Evolutionary conservation across 2,329 filamentous ascomycete species (phyloP).

Genomic region (Nakataea oryzae): DNA sequence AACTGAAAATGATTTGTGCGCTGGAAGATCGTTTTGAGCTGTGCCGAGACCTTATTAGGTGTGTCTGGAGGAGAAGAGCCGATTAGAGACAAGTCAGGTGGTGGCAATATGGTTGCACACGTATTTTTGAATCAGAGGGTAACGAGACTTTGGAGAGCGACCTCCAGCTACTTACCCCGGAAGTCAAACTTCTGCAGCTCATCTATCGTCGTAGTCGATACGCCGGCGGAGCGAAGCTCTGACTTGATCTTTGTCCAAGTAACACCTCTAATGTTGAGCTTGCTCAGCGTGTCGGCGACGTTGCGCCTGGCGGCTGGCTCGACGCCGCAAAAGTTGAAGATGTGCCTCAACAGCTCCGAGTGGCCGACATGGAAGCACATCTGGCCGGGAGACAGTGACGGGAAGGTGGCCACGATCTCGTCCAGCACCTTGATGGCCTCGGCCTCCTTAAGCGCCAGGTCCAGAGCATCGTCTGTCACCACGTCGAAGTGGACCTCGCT

Average conservation of each 20-base stretch:
- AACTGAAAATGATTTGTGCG: slow-evolving; percentile 61
- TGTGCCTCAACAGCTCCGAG: slow-evolving; percentile 70
- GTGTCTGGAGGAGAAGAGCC: slow-evolving; percentile 29
- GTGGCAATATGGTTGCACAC: too few relatives aligned
- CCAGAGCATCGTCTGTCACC: slow-evolving; percentile 69
- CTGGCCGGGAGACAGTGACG: slow-evolving; percentile 55
- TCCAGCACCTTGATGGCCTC: slow-evolving; percentile 92
- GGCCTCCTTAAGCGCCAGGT: slow-evolving; percentile 82
- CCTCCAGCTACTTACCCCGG: slow-evolving; percentile 50
- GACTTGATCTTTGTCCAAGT: slow-evolving; percentile 76
- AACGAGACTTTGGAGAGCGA: neutral
- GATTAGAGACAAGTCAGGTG: too few relatives aligned
- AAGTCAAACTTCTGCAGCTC: slow-evolving; percentile 90
- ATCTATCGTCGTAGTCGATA: slow-evolving; percentile 82
- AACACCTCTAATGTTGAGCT: slow-evolving; percentile 70
- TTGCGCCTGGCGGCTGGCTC: slow-evolving; percentile 54
- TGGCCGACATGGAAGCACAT: slow-evolving; percentile 92
- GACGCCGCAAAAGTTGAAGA: slow-evolving; percentile 87
- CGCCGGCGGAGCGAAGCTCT: slow-evolving; percentile 75
- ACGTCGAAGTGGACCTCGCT: slow-evolving; percentile 96
- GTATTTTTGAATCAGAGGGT: too few relatives aligned
- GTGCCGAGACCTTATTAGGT: slow-evolving; percentile 45
- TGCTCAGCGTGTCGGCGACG: slow-evolving; percentile 77
- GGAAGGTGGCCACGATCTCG: slow-evolving; percentile 75
- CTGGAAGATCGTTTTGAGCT: slow-evolving; percentile 49